A percentile compares a stretch with the other conserved stretches of the same genome.
phyloP scores from a whole-genome alignment of 1,139 yeast genomes.

The Trichomonascaceae sp. region DNA sequence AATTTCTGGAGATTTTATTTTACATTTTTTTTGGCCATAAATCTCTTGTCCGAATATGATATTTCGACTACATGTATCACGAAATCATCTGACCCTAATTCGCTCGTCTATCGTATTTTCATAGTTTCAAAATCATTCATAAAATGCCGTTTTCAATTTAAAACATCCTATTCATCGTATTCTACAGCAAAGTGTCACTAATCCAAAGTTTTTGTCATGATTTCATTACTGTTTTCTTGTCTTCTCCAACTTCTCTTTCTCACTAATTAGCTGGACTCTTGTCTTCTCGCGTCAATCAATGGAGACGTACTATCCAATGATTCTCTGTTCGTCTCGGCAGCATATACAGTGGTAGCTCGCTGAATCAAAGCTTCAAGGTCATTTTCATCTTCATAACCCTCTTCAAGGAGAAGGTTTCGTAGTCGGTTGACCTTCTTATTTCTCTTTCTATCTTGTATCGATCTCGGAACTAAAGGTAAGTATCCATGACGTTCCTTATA shows the following conservation, averaged over 20 bases:
- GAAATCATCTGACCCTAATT: too few relatives aligned
- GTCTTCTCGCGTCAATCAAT: slow-evolving; percentile 11
- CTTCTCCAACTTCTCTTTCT: background rate
- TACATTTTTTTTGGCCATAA: too few relatives aligned
- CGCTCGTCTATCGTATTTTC: too few relatives aligned
- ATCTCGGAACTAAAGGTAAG: slow-evolving; percentile 39
- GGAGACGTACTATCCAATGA: slow-evolving; percentile 21
- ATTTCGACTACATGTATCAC: too few relatives aligned
- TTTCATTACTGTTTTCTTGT: slow-evolving; percentile 8
- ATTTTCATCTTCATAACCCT: background rate
- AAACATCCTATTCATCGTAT: background rate
- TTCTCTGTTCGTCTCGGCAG: slow-evolving; percentile 16
- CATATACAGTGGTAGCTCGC: slow-evolving; percentile 20
- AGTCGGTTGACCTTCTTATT: slow-evolving; percentile 9
- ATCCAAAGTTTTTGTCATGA: background rate
- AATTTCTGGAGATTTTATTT: too few relatives aligned
- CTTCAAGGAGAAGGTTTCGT: slow-evolving; percentile 10
- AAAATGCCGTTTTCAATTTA: background rate
- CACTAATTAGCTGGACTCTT: background rate
- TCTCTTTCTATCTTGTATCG: slow-evolving; percentile 4
- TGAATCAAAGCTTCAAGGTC: slow-evolving; percentile 19
- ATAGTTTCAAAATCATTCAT: too few relatives aligned
- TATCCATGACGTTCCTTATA: slow-evolving; percentile 66
- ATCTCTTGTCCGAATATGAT: too few relatives aligned
- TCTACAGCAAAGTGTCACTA: background rate